phyloP scores from a whole-genome alignment of 306 rosid genomes.

The Cicer pinnatifidum region DNA sequence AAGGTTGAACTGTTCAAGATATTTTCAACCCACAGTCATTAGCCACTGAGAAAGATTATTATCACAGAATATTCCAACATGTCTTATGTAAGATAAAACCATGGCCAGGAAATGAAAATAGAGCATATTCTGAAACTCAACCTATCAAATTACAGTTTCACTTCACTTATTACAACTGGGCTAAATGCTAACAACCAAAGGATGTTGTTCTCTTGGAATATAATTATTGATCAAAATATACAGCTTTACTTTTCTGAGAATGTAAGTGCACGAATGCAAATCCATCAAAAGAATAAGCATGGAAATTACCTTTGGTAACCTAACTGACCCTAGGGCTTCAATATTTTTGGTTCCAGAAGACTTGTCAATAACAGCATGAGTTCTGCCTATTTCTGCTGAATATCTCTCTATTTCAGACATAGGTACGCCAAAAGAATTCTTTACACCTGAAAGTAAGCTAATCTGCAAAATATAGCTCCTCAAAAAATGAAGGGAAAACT shows the following conservation, averaged over 20 bases:
- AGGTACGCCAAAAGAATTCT: constrained; percentile 72
- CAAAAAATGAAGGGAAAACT: constrained; percentile 4
- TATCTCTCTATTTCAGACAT: constrained; percentile 57
- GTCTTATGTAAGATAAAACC: constrained; percentile 1
- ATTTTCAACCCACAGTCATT: background rate
- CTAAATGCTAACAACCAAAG: constrained; percentile 22
- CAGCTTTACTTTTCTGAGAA: constrained; percentile 37
- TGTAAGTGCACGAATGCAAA: background rate
- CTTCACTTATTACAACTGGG: constrained; percentile 6
- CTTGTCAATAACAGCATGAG: constrained; percentile 45
- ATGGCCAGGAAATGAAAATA: constrained; percentile 23
- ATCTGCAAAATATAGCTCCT: constrained; percentile 61
- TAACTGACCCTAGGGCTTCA: constrained; percentile 64
- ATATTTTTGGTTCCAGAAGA: constrained; percentile 52
- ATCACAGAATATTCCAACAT: background rate
- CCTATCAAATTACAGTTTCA: constrained; percentile 8
- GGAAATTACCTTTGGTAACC: constrained; percentile 66
- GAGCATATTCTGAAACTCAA: constrained; percentile 17
- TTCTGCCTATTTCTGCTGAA: constrained; percentile 45
- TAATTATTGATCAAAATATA: constrained; percentile 24
- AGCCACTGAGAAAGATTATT: constrained; percentile 27
- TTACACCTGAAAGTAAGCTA: constrained; percentile 72
- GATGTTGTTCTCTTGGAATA: constrained; percentile 19
- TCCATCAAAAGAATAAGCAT: constrained; percentile 38
- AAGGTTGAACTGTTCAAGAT: constrained; percentile 23